A percentile compares a stretch with the other conserved stretches of the same genome.
phyloP scores from a whole-genome alignment of 441 rosid species.

The Bocquillonia castaneifolia region DNA sequence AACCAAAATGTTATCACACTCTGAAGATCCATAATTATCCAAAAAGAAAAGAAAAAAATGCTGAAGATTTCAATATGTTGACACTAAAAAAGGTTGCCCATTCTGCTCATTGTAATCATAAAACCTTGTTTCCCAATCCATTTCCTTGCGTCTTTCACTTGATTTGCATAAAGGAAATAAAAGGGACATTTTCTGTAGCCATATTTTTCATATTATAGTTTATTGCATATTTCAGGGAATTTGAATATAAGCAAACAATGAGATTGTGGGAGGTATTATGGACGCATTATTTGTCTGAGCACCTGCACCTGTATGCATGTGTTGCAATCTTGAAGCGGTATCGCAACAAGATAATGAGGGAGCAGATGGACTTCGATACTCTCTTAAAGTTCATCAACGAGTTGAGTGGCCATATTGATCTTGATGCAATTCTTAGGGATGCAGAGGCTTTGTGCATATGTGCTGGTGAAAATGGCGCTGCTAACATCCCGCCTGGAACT shows the following conservation, averaged over 20 bases:
- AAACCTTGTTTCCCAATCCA: background rate
- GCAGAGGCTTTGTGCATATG: conserved; percentile 91
- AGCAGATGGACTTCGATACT: conserved; percentile 93
- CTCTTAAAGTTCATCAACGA: conserved; percentile 93
- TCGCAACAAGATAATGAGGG: conserved; percentile 82
- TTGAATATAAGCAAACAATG: conserved; percentile 76
- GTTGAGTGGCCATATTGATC: conserved; percentile 76
- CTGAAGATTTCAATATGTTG: background rate
- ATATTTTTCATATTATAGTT: conserved; percentile 12
- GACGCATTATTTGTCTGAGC: conserved; percentile 84
- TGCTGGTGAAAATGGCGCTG: conserved; percentile 92
- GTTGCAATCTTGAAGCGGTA: conserved; percentile 87
- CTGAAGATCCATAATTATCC: too few species aligned
- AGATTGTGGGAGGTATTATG: conserved; percentile 91
- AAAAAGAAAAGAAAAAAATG: background rate
- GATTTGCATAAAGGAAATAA: background rate
- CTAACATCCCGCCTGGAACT: conserved; percentile 89
- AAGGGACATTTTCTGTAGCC: background rate
- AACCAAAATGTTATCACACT: background rate
- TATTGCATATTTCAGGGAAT: conserved; percentile 56
- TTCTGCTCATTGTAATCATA: background rate
- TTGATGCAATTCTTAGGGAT: conserved; percentile 67
- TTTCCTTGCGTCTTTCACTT: background rate
- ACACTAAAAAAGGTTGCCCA: background rate
- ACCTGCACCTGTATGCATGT: conserved; percentile 80